Evolutionary conservation across 768 basidiomycete genomes (phyloP).

Genomic region (Floccularia luteovirens): DNA sequence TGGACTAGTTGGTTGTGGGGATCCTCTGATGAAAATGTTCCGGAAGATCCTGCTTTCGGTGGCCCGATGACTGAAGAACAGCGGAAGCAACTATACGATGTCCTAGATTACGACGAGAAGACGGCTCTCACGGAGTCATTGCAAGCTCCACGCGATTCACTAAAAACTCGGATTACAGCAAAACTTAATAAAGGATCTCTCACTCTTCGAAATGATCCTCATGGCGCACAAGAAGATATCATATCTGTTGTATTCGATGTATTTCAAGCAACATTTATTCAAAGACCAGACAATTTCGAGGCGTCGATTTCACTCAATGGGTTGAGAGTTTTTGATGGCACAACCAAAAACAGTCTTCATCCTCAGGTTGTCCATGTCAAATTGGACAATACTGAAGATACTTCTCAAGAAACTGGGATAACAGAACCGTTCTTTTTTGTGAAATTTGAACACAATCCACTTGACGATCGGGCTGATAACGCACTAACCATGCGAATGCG

Average conservation of each 20-base stretch:
- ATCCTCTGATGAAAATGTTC: constrained; percentile 27
- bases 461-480: constrained; percentile 88
- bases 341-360: constrained; percentile 70
- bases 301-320: constrained; percentile 78
- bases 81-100: constrained; percentile 81
- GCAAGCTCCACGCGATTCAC: constrained; percentile 68
- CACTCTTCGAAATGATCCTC: constrained; percentile 70
- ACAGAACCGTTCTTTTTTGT: constrained; percentile 68
- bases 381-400: constrained; percentile 12
- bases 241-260: constrained; percentile 83
- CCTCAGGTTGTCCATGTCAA: constrained; percentile 84
- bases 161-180: constrained; percentile 68
- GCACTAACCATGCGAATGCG: constrained; percentile 86
- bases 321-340: constrained; percentile 89
- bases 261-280: constrained; percentile 77
- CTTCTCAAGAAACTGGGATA: constrained; percentile 7
- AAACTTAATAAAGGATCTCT: constrained; percentile 87
- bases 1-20: constrained; percentile 86
- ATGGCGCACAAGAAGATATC: constrained; percentile 56
- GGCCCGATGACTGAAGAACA: constrained; percentile 84
- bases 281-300: constrained; percentile 85
- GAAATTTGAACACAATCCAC: constrained; percentile 87
- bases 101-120: constrained; percentile 90
- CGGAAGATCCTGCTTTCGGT: constrained; percentile 51
- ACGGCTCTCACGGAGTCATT: constrained; percentile 62